Percentiles rank a stretch among this genome's conserved stretches.
These are phyloP conservation scores for Fusarium sp. DNA, from an alignment of 2,329 filamentous ascomycete genomes.

Conservation along the genomic window DNA sequence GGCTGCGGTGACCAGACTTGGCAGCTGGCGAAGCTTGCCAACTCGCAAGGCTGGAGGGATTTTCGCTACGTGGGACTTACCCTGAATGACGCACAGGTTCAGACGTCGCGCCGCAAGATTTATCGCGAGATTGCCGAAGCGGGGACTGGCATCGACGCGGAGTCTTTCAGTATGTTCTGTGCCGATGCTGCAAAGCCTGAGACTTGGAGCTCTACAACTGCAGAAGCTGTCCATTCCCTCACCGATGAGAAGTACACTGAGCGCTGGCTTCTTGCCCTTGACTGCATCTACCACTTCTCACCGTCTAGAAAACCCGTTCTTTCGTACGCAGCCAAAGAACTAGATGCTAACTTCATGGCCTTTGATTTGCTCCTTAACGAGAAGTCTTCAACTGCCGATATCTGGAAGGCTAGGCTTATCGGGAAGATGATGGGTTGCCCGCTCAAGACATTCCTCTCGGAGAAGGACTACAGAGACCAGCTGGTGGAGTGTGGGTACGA, in stretches of 20 bases:
- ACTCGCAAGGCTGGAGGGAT: conserved; percentile 35
- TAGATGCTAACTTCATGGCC: conserved; percentile 65
- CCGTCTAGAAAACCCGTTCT: conserved; percentile 65
- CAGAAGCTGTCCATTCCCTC: conserved; percentile 47
- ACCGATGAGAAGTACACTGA: conserved; percentile 48
- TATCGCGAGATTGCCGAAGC: conserved; percentile 41
- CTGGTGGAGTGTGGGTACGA: conserved; percentile 64
- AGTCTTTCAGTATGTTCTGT: conserved; percentile 58
- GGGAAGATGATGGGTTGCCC: conserved; percentile 64
- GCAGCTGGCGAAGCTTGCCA: conserved; percentile 55
- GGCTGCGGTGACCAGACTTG: conserved; percentile 71
- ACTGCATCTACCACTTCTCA: conserved; percentile 69
- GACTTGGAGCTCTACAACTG: conserved; percentile 54
- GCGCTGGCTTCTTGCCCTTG: conserved; percentile 67
- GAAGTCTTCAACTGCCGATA: conserved; percentile 48
- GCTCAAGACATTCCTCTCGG: conserved; percentile 62
- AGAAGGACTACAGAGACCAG: conserved; percentile 59
- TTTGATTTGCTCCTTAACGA: conserved; percentile 65
- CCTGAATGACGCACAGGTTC: conserved; percentile 60
- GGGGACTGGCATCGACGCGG: conserved; percentile 4
- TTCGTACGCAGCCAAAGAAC: conserved; percentile 53
- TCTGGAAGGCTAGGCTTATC: conserved; percentile 56
- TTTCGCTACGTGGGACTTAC: conserved; percentile 68
- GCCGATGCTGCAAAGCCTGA: conserved; percentile 64
- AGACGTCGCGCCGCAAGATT: conserved; percentile 52